phyloP scores from a whole-genome alignment of 257 asterid species.

The Solanum chiquidenum region DNA sequence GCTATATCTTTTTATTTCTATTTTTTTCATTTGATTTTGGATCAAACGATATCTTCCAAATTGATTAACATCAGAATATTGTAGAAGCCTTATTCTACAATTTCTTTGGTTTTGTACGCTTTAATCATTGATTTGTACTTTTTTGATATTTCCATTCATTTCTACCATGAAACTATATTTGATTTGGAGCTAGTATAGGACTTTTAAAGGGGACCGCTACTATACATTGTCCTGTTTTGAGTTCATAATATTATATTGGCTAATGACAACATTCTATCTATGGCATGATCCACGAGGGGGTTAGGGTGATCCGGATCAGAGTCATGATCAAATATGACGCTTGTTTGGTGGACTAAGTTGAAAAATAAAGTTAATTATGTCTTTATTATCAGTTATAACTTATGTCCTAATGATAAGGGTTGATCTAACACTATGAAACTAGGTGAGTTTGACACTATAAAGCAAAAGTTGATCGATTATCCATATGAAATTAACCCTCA shows the following conservation, averaged over 20 bases:
- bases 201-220: background rate
- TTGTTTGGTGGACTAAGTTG: fast-evolving
- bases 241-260: background rate
- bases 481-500: background rate
- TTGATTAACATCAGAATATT: background rate
- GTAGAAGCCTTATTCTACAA: background rate
- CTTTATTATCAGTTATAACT: background rate
- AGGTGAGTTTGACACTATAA: background rate
- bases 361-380: too few relatives aligned
- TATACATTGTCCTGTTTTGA: background rate
- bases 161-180: background rate
- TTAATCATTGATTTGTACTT: background rate
- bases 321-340: background rate
- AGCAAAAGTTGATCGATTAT: background rate
- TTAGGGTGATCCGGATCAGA: fast-evolving
- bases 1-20: background rate
- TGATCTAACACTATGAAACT: background rate
- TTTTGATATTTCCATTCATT: background rate
- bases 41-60: background rate
- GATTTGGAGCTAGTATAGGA: background rate
- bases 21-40: background rate
- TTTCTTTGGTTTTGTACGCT: background rate
- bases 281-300: background rate
- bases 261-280: background rate
- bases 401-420: too few relatives aligned